Conservation (phyloP, 257 asterid species). For the Fraxinus anomala region DNA sequence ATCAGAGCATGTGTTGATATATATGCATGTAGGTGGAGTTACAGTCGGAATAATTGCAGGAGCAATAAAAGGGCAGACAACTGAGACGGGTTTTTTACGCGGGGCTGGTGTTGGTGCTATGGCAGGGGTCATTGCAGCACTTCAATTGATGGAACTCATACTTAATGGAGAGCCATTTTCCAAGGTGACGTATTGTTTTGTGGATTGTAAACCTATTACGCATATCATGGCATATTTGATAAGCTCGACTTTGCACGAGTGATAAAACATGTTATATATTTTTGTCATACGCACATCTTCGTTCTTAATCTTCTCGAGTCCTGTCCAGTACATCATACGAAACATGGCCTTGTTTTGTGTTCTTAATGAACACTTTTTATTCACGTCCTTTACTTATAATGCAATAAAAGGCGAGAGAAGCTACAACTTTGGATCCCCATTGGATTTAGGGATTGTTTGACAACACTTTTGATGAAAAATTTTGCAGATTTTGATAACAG, state of each 20-base stretch:
- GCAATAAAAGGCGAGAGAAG: neutral
- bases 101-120: conserved; percentile 92
- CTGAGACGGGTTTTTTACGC: conserved; percentile 81
- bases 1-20: neutral
- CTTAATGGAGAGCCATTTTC: conserved; percentile 80
- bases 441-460: neutral
- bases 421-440: neutral
- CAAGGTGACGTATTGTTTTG: conserved; percentile 47
- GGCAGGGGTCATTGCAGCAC: conserved; percentile 79
- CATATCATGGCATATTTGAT: neutral
- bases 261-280: neutral
- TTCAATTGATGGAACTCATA: conserved; percentile 73
- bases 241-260: neutral
- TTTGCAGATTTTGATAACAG: no score
- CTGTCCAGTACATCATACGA: neutral
- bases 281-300: neutral
- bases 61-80: conserved; percentile 89
- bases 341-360: neutral
- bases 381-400: neutral
- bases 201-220: neutral
- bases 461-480: no score
- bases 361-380: no score
- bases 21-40: conserved; percentile 60
- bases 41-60: conserved; percentile 69
- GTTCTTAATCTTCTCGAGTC: neutral